Conservation (phyloP, 2,329 filamentous ascomycete genomes). For the Venturia pyrina region DNA sequence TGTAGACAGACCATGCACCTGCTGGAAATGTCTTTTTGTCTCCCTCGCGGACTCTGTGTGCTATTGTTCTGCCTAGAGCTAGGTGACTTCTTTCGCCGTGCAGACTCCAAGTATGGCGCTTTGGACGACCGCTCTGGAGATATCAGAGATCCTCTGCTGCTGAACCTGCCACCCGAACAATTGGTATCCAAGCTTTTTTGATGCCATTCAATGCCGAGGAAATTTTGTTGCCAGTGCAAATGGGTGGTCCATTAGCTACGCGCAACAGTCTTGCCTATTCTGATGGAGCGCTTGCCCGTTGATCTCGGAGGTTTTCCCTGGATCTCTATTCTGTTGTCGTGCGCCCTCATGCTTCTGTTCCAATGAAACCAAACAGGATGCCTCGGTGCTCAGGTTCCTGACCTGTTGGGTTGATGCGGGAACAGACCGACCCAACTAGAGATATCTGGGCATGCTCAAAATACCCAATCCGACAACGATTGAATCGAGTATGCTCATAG, state of each 20-base stretch:
- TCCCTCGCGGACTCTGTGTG: neutral
- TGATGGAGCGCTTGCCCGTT: neutral
- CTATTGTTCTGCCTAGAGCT: neutral
- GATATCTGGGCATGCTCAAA: no score
- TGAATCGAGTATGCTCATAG: neutral
- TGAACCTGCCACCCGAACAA: neutral
- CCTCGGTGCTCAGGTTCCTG: neutral
- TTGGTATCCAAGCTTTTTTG: neutral
- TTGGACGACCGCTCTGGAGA: neutral
- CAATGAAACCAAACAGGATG: neutral
- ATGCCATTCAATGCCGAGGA: neutral
- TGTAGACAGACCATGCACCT: neutral
- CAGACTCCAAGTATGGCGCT: neutral
- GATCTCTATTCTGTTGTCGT: neutral
- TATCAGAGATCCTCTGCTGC: neutral
- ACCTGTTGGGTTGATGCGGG: no score
- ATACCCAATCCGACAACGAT: no score
- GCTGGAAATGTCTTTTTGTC: neutral
- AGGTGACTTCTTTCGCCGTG: neutral
- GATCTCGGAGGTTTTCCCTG: neutral
- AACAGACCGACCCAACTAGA: no score
- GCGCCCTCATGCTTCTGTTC: neutral
- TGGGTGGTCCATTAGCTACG: no score
- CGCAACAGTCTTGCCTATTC: neutral
- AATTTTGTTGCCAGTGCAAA: no score